Base-by-base conservation (phyloP, 352 stramenopile genomes). In the Pythium aquatile region DNA sequence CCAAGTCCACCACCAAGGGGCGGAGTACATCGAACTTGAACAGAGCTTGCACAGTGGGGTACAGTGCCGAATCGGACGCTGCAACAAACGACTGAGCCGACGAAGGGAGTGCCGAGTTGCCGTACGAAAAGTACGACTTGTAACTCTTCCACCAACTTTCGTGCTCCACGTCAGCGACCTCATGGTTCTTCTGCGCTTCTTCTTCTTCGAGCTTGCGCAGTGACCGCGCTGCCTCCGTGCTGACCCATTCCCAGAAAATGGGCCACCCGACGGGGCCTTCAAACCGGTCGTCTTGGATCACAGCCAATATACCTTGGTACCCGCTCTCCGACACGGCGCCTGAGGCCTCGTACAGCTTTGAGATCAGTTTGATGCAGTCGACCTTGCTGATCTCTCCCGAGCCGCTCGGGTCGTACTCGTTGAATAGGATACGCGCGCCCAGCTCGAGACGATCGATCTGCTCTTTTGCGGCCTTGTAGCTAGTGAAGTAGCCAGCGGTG, bases 161-260 rank as follows among this genome's bases (percentile, higher is more conserved):
- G 32, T 67, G 68, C 0, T 73, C 44, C 13, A 80, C 74, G 20
- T 77, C 66, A 32, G 83, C 77, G 1, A 47, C 65, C 33, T 83
- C 75, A 0, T 61, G 74, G 33, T 86, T 58, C 42, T 76, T 74
- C 11, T 73, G 73, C 8, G 77, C 69, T 30, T 88, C 72, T 65
- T 85, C 73, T 48, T 84, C 66, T 55, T 96, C 81, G 13, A 96
- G 69, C 28, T 82, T 70, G 17, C 75, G 76, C 30, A 96, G 74
- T 17, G 87, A 85, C 9, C 69, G 65, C 42, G 86, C 82, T 6
- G 87, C 87, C 69, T 94, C 84, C 0, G 79, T 80, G 56, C 87
- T 96, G 29, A 96, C 87, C 83, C 84, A 96, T 57, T 91, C 79
- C 85, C 85, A 96, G 62, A 93, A 96, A 79, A 91, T 90, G 0